Evolutionary conservation across 2,329 filamentous ascomycete species (phyloP), one percentile per base, ranked within the genome.

Genomic region (Periconia sp.): DNA sequence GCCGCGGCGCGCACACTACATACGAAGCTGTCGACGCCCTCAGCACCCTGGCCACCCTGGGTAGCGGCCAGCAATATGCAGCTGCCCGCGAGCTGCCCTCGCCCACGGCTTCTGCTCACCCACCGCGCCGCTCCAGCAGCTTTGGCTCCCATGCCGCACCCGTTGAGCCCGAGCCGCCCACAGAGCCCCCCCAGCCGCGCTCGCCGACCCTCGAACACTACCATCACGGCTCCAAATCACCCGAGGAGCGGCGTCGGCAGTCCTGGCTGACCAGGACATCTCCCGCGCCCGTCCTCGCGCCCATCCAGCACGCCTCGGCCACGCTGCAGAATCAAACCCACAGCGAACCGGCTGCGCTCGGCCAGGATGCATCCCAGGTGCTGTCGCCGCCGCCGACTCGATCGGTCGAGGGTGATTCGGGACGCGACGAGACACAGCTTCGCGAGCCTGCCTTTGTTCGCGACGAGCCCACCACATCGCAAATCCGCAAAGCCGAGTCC

Each of bases 161-260:
- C 22, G 64, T 73, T 29, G 69, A 74, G 53, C 66, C 73, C 9
- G 64, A 65, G 38, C 67, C 71, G 40, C 69, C 71, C 37, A 43
- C 60, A 18, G 60, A 68, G 8, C 55, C 48, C 35, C 58, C 61
- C 18, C 62, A 67, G 17, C 29, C 49, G 18, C 70, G 63, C 57
- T 77, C 74, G 18, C 74, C 75, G 4, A 73, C 74, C 2, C 68
- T 77, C 31, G 72, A 76, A 17, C 73, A 75, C 33, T 77, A 76
- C 54, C 73, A 74, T 48, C 69, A 76, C 49, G 66, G 67, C 31
- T 73, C 73, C 26, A 64, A 65, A 25, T 76, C 73, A 33, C 74
- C 74, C 28, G 71, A 76, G 46, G 69, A 72, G 52, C 65, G 66
- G 33, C 61, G 70, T n/a, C 63, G 69, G 30, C 73, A 57, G 50